A percentile compares a stretch with the other conserved stretches of the same genome.
Evolutionary conservation across 1,284 basidiomycete species (phyloP).

Genomic region (Takashimella tepidaria): DNA sequence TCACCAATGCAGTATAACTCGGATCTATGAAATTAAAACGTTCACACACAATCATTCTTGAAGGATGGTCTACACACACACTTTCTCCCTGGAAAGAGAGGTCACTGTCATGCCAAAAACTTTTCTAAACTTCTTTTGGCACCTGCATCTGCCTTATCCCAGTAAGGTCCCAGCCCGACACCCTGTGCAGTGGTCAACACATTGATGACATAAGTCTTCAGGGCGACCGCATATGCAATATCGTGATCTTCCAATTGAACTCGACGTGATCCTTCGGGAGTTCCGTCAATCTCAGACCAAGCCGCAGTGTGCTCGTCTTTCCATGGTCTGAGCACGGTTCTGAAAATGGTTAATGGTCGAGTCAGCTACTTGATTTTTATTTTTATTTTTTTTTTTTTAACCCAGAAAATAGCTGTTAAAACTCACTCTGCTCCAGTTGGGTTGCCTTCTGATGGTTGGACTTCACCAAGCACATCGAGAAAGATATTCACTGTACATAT

Average conservation of each 20-base stretch:
- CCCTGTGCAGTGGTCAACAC: slow-evolving; percentile 33
- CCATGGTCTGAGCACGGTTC: slow-evolving; percentile 27
- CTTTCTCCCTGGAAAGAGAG: no score
- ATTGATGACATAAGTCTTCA: slow-evolving; percentile 39
- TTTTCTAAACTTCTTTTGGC: slow-evolving; percentile 40
- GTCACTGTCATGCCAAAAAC: no score
- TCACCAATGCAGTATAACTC: no score
- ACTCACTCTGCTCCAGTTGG: slow-evolving; percentile 31
- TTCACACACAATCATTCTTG: no score
- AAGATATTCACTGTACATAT: slow-evolving; percentile 66
- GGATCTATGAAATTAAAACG: no score
- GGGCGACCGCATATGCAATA: slow-evolving; percentile 36
- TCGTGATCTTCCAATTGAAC: slow-evolving; percentile 36
- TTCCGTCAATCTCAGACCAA: slow-evolving; percentile 38
- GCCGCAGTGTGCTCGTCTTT: slow-evolving; percentile 30
- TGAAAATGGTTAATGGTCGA: no score
- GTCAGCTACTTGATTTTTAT: no score
- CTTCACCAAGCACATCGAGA: slow-evolving; percentile 82
- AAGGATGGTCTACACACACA: no score
- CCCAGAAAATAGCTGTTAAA: not conserved
- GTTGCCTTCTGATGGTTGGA: slow-evolving; percentile 58
- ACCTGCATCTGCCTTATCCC: slow-evolving; percentile 45
- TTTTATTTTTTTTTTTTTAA: no score
- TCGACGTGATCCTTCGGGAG: slow-evolving; percentile 39
- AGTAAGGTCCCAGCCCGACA: slow-evolving; percentile 42